Percentiles rank a stretch among this genome's conserved stretches.
Evolutionary conservation across 2,329 filamentous ascomycete genomes (phyloP).

Genomic region (Cordyceps pruinosa): DNA sequence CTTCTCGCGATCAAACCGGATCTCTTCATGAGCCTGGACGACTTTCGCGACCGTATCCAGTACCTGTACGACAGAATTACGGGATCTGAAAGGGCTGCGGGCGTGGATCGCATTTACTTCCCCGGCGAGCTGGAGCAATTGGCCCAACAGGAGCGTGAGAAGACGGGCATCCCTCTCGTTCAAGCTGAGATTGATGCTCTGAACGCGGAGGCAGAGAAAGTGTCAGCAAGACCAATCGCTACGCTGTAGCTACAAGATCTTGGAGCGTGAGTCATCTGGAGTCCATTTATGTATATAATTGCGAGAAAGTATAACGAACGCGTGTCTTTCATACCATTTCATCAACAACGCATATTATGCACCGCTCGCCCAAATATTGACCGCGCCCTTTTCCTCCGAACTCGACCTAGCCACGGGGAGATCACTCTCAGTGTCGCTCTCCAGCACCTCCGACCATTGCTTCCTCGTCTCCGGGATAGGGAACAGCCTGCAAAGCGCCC

Average conservation of each 20-base stretch:
- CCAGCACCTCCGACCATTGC: constrained; percentile 64
- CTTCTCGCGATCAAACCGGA: constrained; percentile 67
- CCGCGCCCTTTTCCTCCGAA: not conserved
- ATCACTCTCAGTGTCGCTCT: constrained; percentile 3
- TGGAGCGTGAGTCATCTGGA: too few relatives aligned
- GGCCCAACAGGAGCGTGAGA: constrained; percentile 42
- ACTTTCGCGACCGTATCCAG: constrained; percentile 58
- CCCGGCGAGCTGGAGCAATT: constrained; percentile 57
- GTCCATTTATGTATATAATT: not conserved
- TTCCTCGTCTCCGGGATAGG: constrained; percentile 70
- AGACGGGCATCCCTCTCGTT: constrained; percentile 52
- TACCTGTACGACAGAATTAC: constrained; percentile 48
- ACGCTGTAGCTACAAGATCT: not conserved
- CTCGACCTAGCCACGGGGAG: not conserved
- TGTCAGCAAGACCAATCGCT: constrained; percentile 27
- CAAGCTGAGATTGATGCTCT: constrained; percentile 49
- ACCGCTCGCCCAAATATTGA: not conserved
- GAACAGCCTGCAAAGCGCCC: constrained; percentile 56
- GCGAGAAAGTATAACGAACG: not conserved
- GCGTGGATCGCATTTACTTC: constrained; percentile 53
- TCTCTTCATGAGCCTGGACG: constrained; percentile 62
- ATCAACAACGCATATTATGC: not conserved
- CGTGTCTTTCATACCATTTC: not conserved
- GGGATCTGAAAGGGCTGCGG: constrained; percentile 45
- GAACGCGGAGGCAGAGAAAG: constrained; percentile 44